phyloP scores from a whole-genome alignment of 345 rosid genomes.

The Salix viminalis region DNA sequence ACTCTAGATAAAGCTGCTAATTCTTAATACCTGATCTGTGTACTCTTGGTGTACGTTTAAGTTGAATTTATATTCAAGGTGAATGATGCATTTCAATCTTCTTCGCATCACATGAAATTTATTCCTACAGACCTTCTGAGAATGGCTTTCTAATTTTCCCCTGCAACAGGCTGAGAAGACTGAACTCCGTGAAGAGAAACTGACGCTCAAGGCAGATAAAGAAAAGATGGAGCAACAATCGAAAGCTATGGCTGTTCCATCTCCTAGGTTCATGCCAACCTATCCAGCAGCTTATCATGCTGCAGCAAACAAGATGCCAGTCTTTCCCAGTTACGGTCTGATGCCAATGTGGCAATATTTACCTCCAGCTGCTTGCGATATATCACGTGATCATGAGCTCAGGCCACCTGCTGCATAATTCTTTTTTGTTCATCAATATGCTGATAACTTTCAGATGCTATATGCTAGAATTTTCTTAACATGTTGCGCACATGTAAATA shows the following conservation, averaged over 20 bases:
- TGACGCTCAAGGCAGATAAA: conserved; percentile 25
- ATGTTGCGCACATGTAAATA: conserved; percentile 22
- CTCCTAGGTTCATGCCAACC: conserved; percentile 22
- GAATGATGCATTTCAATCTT: not conserved
- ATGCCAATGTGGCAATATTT: conserved; percentile 32
- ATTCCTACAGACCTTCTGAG: not conserved
- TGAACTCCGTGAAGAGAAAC: conserved; percentile 35
- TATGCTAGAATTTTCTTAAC: not conserved
- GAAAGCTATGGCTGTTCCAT: conserved; percentile 18
- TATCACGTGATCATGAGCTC: conserved; percentile 27
- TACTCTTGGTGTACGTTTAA: not conserved
- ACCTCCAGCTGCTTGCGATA: conserved; percentile 19
- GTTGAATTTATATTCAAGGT: not conserved
- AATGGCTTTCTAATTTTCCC: not conserved
- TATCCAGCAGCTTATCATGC: conserved; percentile 32
- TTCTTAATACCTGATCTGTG: not conserved
- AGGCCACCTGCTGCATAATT: conserved; percentile 33
- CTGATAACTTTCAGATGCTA: conserved; percentile 16
- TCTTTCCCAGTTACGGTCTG: conserved; percentile 26
- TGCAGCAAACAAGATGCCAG: conserved; percentile 23
- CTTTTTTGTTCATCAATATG: not conserved
- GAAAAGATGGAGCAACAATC: conserved; percentile 30
- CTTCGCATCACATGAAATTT: not conserved
- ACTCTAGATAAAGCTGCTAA: not conserved
- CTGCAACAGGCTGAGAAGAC: conserved; percentile 27